These are phyloP conservation scores for Kuraishia molischiana DNA, from an alignment of 805 yeast species.

Conservation along the genomic window DNA sequence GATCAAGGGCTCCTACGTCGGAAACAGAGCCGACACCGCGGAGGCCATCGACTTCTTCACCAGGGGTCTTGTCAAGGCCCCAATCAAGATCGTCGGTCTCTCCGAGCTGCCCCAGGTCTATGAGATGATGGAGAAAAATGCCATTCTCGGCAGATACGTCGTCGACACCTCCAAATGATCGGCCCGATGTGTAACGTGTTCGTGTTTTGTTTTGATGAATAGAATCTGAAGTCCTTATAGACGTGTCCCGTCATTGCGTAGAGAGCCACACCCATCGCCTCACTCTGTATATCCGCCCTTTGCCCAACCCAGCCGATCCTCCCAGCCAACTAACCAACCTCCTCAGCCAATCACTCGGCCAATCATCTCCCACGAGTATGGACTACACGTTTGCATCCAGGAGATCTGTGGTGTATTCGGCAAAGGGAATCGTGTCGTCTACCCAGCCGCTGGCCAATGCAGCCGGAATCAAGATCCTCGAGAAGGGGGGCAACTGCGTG, in stretches of 20 bases:
- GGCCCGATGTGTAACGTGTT: no score
- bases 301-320: no score
- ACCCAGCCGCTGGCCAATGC: constrained; percentile 72
- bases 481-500: constrained; percentile 64
- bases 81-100: constrained; percentile 46
- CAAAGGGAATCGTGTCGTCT: constrained; percentile 64
- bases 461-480: constrained; percentile 59
- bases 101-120: constrained; percentile 37
- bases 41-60: constrained; percentile 48
- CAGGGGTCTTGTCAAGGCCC: constrained; percentile 42
- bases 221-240: constrained; percentile 8
- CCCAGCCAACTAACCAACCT: no score
- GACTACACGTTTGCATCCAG: constrained; percentile 31
- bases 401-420: constrained; percentile 65
- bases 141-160: constrained; percentile 56
- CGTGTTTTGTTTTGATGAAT: no score
- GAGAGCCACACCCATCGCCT: no score
- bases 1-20: constrained; percentile 50
- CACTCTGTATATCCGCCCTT: no score
- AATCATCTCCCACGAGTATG: not conserved
- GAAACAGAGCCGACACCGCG: constrained; percentile 50
- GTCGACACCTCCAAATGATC: constrained; percentile 40
- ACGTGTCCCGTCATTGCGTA: no score
- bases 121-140: constrained; percentile 50
- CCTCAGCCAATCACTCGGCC: not conserved